Base-by-base conservation (phyloP, 2,329 filamentous ascomycete species). In the Anthostomella pinea region DNA sequence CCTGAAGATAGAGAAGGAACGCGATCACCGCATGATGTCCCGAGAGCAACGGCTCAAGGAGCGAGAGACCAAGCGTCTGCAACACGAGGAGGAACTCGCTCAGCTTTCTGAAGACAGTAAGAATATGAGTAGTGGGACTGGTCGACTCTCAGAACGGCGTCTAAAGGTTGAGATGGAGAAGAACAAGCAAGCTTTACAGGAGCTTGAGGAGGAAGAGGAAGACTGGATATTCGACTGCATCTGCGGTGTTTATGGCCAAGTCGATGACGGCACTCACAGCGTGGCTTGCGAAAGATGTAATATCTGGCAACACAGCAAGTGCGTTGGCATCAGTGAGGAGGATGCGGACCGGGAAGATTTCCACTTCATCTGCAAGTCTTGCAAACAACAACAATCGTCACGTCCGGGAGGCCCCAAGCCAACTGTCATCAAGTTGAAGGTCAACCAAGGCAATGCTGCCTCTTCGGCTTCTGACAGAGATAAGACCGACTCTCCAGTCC, bases 241-340 rank as follows among this genome's bases (percentile, higher is more conserved):
- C 17, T 98, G 93, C 60, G 91, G 91, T 17, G 75, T 89, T 15
- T 83, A 95, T 60, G 93, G 93, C 15, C 84, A 94, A 52, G 87
- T 96, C 41, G 93, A 98, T 53, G 93, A 97, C 59, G 93, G 93
- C 22, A 84, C 87, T 6, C 90, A 95, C 58, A 95, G 89, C 59
- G 82, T 98, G 47, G 86, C 90, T 18, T 98, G 93, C 64, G 93
- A 98, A 58, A 82, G 75, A 49, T 98, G 93, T 69, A 94, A 84
- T 57, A 83, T 95, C 30, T 98, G 93, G 93, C 91, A 97, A 60
- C 93, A 98, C 58, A 95, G 89, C 70, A 87, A 85, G 53, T 98
- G 93, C 57, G 77, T 95, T 41, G 84, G 83, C 25, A 85, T 97
- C 46, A 76, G 77, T 29, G 78, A 94, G 52, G 68, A 75, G 41